Conservation (phyloP, 2,329 filamentous ascomycete species). For the Colletotrichum destructivum region DNA sequence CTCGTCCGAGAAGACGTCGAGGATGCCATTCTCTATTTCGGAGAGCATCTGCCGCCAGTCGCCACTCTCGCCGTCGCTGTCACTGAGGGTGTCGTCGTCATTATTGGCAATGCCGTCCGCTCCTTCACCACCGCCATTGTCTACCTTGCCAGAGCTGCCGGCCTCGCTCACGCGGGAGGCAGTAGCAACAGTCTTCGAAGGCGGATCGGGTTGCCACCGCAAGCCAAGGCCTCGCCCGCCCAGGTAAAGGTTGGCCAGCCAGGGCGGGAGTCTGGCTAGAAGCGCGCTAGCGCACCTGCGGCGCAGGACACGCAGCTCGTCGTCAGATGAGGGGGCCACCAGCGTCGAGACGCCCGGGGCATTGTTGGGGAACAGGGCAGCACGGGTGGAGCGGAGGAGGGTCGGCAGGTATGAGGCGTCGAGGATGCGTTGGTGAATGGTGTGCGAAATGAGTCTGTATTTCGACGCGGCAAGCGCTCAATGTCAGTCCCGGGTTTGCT, state of each 20-base stretch:
- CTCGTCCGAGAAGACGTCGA: slow-evolving; percentile 83
- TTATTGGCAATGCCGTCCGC: slow-evolving; percentile 41
- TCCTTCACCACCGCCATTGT: slow-evolving; percentile 45
- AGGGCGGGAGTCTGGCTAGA: slow-evolving; percentile 63
- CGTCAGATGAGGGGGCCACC: slow-evolving; percentile 71
- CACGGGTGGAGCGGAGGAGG: slow-evolving; percentile 80
- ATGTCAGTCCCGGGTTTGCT: slow-evolving; percentile 38
- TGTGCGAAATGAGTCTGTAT: slow-evolving; percentile 71
- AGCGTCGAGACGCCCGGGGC: slow-evolving; percentile 76
- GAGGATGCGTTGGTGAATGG: slow-evolving; percentile 70
- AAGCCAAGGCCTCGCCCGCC: slow-evolving; percentile 55
- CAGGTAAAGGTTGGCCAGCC: slow-evolving; percentile 67
- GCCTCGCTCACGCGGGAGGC: slow-evolving; percentile 25
- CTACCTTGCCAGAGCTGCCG: slow-evolving; percentile 7
- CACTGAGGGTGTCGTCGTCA: slow-evolving; percentile 40
- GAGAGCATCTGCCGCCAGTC: slow-evolving; percentile 65
- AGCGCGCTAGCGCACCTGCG: slow-evolving; percentile 76
- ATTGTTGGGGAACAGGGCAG: slow-evolving; percentile 89
- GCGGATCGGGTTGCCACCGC: slow-evolving; percentile 45
- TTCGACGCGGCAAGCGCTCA: slow-evolving; percentile 41
- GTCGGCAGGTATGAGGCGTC: slow-evolving; percentile 76
- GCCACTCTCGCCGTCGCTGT: slow-evolving; percentile 46
- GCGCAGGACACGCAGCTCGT: slow-evolving; percentile 74
- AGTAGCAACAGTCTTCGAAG: slow-evolving; percentile 18
- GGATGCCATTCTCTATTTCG: slow-evolving; percentile 74